phyloP scores from a whole-genome alignment of 1,284 basidiomycete species.

The Pascua sp. region DNA sequence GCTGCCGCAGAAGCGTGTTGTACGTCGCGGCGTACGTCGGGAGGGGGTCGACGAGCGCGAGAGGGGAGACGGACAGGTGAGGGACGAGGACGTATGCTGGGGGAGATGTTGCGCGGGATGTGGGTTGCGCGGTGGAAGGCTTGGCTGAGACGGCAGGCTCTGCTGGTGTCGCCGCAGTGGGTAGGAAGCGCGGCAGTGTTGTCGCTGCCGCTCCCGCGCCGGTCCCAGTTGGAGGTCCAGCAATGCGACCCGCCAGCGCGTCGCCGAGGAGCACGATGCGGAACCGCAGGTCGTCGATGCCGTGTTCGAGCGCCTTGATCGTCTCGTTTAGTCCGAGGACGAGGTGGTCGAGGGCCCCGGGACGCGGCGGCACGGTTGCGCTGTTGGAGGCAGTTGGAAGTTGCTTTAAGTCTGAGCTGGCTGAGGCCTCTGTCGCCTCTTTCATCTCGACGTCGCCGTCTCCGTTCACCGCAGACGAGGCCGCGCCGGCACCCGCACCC shows the following conservation, averaged over 20 bases:
- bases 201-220: not conserved
- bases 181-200: conserved; percentile 16
- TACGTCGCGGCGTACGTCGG: conserved; percentile 42
- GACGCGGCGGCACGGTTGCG: conserved; percentile 30
- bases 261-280: conserved; percentile 34
- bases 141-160: not conserved
- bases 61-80: conserved; percentile 37
- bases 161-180: conserved; percentile 24
- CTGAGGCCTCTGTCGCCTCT: not conserved
- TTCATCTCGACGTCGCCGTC: conserved; percentile 3
- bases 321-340: conserved; percentile 74
- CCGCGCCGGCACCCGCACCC: not conserved
- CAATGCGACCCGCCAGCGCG: conserved; percentile 31
- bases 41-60: conserved; percentile 36
- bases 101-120: conserved; percentile 1
- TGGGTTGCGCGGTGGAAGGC: too few relatives aligned
- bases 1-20: conserved; percentile 41
- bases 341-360: conserved; percentile 57
- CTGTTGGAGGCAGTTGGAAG: not conserved
- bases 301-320: conserved; percentile 66
- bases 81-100: conserved; percentile 38
- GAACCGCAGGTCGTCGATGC: conserved; percentile 50
- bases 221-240: not conserved
- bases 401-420: not conserved
- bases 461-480: not conserved